Percentiles rank a stretch among this genome's conserved stretches.
Evolutionary conservation across 441 rosid species (phyloP).

Genomic region (Corymbia calophylla): DNA sequence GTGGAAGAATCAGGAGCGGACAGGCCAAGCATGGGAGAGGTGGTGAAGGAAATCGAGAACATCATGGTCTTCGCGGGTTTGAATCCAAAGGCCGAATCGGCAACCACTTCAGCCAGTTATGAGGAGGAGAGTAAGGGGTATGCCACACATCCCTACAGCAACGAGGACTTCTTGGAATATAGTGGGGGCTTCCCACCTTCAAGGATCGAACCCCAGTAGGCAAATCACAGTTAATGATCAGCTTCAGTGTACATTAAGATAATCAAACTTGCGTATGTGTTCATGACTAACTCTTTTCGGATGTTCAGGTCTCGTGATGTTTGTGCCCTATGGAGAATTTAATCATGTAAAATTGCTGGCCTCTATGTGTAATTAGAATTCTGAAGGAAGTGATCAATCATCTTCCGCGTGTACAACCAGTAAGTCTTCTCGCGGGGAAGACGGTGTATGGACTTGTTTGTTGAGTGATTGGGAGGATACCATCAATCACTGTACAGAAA

Average conservation of each 20-base stretch:
- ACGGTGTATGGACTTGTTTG: not conserved
- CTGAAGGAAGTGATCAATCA: not conserved
- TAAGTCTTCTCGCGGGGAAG: not conserved
- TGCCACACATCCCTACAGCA: slow-evolving; percentile 23
- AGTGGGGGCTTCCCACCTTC: slow-evolving; percentile 27
- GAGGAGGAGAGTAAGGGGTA: slow-evolving; percentile 19
- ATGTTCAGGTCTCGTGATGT: not conserved
- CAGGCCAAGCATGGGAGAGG: slow-evolving; percentile 73
- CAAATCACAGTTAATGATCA: not conserved
- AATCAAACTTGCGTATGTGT: not conserved
- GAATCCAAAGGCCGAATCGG: slow-evolving; percentile 57
- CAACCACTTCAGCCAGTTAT: slow-evolving; percentile 40
- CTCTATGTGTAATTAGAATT: not conserved
- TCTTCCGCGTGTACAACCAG: not conserved
- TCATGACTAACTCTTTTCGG: not conserved
- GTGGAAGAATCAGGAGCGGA: slow-evolving; percentile 51
- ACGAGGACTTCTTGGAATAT: slow-evolving; percentile 23
- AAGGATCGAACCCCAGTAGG: slow-evolving; percentile 33
- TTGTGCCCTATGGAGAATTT: not conserved
- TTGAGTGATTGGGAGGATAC: not conserved
- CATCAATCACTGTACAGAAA: not conserved
- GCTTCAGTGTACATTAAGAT: not conserved
- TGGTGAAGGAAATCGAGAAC: slow-evolving; percentile 66
- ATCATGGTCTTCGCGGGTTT: slow-evolving; percentile 57
- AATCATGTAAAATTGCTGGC: not conserved